Base-by-base conservation (phyloP, 495 filamentous ascomycete species). In the Aspergillus heteromorphus region DNA sequence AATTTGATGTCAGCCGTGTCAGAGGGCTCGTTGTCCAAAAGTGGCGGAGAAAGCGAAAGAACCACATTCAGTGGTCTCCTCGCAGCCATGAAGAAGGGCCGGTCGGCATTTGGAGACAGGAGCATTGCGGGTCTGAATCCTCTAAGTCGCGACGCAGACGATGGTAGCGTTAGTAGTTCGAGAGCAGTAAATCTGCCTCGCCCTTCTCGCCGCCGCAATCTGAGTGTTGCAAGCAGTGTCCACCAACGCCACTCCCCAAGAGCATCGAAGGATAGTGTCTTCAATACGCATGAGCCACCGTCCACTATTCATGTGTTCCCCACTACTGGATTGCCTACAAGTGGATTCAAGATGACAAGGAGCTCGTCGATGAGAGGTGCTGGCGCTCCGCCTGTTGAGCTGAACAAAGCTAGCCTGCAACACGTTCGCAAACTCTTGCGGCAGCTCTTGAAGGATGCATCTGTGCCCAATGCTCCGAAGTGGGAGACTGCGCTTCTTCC, bases 401-500 rank as follows among this genome's bases (percentile, higher is more conserved):
- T 99, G 48, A 96, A 95, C 50, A 81, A 83, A 51, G 87, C 89
- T 14, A 96, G 93, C 59, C 65, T 96, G 51, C 80, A 91, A 58
- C 95, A 99, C 70, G 90, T 96, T 17, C 84, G 84, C 40, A 88
- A 83, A 59, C 81, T 99, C 16, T 76, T 97, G 17, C 82, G 80
- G 10, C 95, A 99, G 65, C 74, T 97, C 16, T 69, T 99, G 11
- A 71, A 83, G 49, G 92, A 96, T 72, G 77, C 81, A 0, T 72
- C 78, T n/a, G 79, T 97, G 14, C 81, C 86, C 36, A 84, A 88
- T 60, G 73, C 81, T 1, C 70, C 79, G 2, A 83, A 84, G 41
- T 99, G 95, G 95, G 92, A 97, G 59, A 90, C 83, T 50, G 89
- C 95, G 0, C 77, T 99, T 17, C 80, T 97, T 47, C 95, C 95